Base-by-base conservation (phyloP, 106 monocot species). In the Phalaenopsis aphrodite region DNA sequence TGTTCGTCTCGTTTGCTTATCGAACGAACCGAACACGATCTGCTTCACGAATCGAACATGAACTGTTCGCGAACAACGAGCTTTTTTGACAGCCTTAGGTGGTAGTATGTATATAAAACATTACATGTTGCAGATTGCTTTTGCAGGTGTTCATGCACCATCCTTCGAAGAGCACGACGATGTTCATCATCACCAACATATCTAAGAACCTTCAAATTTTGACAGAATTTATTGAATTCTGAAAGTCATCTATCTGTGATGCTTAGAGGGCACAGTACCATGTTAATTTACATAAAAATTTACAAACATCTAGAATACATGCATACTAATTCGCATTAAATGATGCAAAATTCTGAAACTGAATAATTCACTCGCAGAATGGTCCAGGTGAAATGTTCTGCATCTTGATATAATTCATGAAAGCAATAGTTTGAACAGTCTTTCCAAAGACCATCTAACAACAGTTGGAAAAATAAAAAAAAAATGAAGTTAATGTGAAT, bases 391-490 rank as follows among this genome's bases (percentile, higher is more conserved):
- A 85, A 24, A 81, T 30, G 30, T 30, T 30, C 0, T 30, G 30
- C 30, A 30, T 30, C 30, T 30, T 30, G 30, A 30, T 30, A 30
- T 30, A 30, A 30, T 30, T 30, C 30, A 30, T 30, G 30, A 30
- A 30, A 30, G 30, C 30, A 30, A 30, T 30, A 30, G 30, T 30
- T 0, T 30, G 30, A 30, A 30, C 30, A 30, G 30, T 30, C 30
- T 30, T 98, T 49, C 98, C 98, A 75, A 98, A 84, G 23, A 94
- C 94, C 98, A 94, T 98, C 98, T 97, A 68, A n/a, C 45, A 69
- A 65, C 38, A 71, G 30, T 71, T 71, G 11, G 36, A 30, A 30
- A 30, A 30, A 30, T 30, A 0, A 15, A 38, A 71, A n/a, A 64
- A 21, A 17, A 64, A 64, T 18, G 30, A 64, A 0, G 64, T 64